Conservation (phyloP, 805 yeast species). For the Saccharomycopsis sp. region DNA sequence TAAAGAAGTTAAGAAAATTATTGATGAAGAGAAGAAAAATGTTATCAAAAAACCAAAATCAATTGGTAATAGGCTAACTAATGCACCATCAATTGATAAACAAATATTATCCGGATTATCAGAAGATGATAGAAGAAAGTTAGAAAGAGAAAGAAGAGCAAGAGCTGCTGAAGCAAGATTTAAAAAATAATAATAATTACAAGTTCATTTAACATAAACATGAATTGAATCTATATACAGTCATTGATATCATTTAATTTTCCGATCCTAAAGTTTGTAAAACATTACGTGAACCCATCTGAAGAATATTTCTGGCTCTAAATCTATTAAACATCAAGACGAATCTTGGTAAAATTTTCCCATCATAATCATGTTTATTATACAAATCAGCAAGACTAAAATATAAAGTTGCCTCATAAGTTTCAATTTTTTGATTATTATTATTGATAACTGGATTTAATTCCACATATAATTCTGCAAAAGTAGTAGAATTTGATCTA, state of each 20-base stretch:
- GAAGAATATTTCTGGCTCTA: too few species aligned
- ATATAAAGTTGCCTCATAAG: conserved; percentile 14
- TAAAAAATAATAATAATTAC: conserved; percentile 2
- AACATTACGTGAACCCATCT: too few species aligned
- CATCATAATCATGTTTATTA: conserved; percentile 12
- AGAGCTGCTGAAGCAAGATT: conserved; percentile 92
- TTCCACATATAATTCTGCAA: conserved; percentile 15
- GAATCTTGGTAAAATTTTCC: conserved; percentile 18
- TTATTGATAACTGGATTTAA: conserved; percentile 16
- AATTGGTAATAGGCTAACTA: background rate
- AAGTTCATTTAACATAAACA: too few species aligned
- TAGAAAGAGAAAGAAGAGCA: conserved; percentile 92
- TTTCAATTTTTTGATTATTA: conserved; percentile 7
- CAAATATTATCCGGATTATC: conserved; percentile 50
- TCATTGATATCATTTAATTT: too few species aligned
- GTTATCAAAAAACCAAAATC: conserved; percentile 1
- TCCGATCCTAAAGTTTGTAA: too few species aligned
- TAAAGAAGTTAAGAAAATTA: conserved; percentile 32
- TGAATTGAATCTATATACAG: too few species aligned
- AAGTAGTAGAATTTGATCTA: conserved; percentile 8
- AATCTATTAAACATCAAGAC: too few species aligned
- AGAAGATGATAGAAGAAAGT: conserved; percentile 61
- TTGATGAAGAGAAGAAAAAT: conserved; percentile 27
- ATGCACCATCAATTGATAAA: conserved; percentile 23
- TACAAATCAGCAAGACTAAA: conserved; percentile 16